Percentiles rank a stretch among this genome's conserved stretches.
Evolutionary conservation across 2,329 filamentous ascomycete genomes (phyloP).

Genomic region (Penicillium glabrum): DNA sequence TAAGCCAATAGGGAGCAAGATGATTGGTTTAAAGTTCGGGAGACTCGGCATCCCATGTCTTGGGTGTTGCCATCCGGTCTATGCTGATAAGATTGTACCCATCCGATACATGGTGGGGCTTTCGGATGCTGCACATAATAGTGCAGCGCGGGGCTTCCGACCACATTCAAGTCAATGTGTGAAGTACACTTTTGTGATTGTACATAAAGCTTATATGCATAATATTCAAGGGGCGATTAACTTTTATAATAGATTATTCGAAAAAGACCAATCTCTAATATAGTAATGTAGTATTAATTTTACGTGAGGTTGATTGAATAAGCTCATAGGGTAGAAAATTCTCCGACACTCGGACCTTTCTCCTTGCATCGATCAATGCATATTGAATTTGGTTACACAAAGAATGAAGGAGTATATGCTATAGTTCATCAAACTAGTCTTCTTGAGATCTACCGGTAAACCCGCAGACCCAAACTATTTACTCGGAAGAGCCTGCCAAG

Average conservation of each 20-base stretch:
- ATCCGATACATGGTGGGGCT: slow-evolving; percentile 15
- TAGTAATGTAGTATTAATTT: background rate
- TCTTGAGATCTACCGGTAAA: slow-evolving; percentile 8
- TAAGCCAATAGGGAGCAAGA: slow-evolving; percentile 10
- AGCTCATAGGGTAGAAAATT: background rate
- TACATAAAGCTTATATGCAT: background rate
- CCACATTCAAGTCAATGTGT: background rate
- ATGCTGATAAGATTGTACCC: slow-evolving; percentile 5
- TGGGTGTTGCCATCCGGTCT: background rate
- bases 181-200: background rate
- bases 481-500: slow-evolving; percentile 12
- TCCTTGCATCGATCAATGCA: background rate
- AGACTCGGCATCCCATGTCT: slow-evolving; percentile 5
- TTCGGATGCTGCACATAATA: slow-evolving; percentile 13
- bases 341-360: background rate
- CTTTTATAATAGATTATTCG: background rate
- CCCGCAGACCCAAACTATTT: background rate
- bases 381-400: background rate
- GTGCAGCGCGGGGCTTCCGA: slow-evolving; percentile 13
- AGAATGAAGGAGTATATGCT: background rate
- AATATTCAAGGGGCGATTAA: background rate
- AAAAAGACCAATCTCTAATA: background rate
- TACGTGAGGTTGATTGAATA: background rate
- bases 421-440: background rate
- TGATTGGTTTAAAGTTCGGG: slow-evolving; percentile 14